A percentile compares a stretch with the other conserved stretches of the same genome.
Evolutionary conservation across 2,329 filamentous ascomycete genomes (phyloP).

Genomic region (Dothistroma septosporum): DNA sequence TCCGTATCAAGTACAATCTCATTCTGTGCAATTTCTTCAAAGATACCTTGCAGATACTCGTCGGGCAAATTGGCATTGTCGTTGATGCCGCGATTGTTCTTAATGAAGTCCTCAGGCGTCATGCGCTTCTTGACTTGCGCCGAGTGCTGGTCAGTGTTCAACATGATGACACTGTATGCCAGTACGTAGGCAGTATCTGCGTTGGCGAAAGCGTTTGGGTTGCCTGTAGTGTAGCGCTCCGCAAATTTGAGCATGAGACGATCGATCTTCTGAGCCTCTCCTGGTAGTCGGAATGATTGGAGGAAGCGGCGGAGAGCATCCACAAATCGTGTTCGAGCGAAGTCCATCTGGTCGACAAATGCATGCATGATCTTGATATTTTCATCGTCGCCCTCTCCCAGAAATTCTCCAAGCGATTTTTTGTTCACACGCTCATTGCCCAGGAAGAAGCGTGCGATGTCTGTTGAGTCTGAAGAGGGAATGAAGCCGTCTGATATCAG

Average conservation of each 20-base stretch:
- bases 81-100: slow-evolving; percentile 98
- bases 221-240: slow-evolving; percentile 88
- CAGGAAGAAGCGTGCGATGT: slow-evolving; percentile 80
- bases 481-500: slow-evolving; percentile 86
- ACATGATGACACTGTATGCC: slow-evolving; percentile 91
- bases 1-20: slow-evolving; percentile 95
- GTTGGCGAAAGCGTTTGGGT: slow-evolving; percentile 95
- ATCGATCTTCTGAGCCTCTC: slow-evolving; percentile 98
- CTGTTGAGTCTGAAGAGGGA: slow-evolving; percentile 67
- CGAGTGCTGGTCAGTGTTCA: slow-evolving; percentile 96
- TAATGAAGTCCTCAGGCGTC: slow-evolving; percentile 97
- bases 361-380: slow-evolving; percentile 98
- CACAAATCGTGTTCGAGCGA: slow-evolving; percentile 84
- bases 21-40: slow-evolving; percentile 83
- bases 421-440: slow-evolving; percentile 84
- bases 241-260: slow-evolving; percentile 99
- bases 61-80: slow-evolving; percentile 89
- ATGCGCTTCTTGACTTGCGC: slow-evolving; percentile 80
- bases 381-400: slow-evolving; percentile 87
- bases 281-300: slow-evolving; percentile 89
- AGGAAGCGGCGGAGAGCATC: slow-evolving; percentile 87
- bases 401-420: slow-evolving; percentile 84
- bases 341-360: slow-evolving; percentile 95
- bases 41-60: slow-evolving; percentile 85
- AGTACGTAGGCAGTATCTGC: slow-evolving; percentile 96